A percentile compares a stretch with the other conserved stretches of the same genome.
phyloP scores from a whole-genome alignment of 2,329 filamentous ascomycete genomes.

The Beauveria sp. region DNA sequence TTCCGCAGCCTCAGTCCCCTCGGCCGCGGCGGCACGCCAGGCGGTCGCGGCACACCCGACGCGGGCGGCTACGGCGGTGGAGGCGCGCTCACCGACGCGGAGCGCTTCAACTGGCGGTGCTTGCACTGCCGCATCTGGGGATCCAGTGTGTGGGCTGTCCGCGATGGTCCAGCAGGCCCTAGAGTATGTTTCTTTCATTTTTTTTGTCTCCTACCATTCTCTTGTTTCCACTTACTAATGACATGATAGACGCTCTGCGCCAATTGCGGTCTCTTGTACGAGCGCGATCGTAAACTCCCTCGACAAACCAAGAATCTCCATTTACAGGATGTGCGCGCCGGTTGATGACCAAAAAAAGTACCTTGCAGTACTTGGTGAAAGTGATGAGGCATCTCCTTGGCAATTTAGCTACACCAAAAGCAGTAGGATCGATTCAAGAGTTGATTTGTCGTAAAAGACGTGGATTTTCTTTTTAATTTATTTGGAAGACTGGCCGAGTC shows the following conservation, averaged over 20 bases:
- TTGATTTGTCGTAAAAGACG: not conserved
- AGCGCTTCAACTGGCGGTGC: conserved; percentile 81
- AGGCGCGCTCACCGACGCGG: conserved; percentile 63
- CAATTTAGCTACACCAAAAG: not conserved
- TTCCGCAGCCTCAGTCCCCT: conserved; percentile 83
- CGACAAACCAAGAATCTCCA: conserved; percentile 35
- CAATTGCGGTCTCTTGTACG: conserved; percentile 85
- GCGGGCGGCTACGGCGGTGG: conserved; percentile 66
- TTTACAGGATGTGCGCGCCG: conserved; percentile 24
- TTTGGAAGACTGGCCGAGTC: conserved; percentile 12
- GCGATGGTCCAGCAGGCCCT: conserved; percentile 79
- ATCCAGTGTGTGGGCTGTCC: conserved; percentile 85
- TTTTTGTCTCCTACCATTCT: not conserved
- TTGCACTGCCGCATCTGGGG: conserved; percentile 83
- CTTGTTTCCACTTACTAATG: conserved; percentile 15
- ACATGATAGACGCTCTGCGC: conserved; percentile 70
- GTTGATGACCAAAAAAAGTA: conserved; percentile 19
- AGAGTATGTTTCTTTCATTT: conserved; percentile 52
- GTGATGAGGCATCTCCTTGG: not conserved
- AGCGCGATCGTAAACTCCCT: conserved; percentile 77
- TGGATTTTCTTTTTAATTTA: conserved; percentile 13
- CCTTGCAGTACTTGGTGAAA: not conserved
- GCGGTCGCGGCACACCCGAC: conserved; percentile 73
- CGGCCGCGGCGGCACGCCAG: conserved; percentile 55
- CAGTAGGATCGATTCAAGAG: not conserved